phyloP scores from a whole-genome alignment of 108 stramenopile species.

The Heterococcus sp. region DNA sequence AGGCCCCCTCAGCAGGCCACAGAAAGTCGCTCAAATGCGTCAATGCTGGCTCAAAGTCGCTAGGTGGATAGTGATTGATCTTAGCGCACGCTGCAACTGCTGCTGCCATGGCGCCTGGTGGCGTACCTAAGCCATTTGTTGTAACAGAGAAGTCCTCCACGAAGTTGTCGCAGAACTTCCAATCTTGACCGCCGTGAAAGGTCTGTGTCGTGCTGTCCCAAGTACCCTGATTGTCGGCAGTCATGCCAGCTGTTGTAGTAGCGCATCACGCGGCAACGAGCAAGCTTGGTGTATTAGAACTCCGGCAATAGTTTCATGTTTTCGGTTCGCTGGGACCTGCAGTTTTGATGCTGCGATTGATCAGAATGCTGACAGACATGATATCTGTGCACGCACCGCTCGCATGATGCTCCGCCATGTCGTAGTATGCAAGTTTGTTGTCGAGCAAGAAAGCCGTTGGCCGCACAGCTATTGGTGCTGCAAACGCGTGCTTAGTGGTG shows the following conservation, averaged over 20 bases:
- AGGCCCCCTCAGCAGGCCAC: slow-evolving; percentile 32
- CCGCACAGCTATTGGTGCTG: no score
- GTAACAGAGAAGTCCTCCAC: slow-evolving; percentile 47
- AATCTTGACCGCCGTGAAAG: slow-evolving; percentile 48
- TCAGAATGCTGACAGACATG: no score
- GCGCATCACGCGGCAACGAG: no score
- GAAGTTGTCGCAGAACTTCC: slow-evolving; percentile 37
- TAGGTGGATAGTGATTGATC: slow-evolving; percentile 46
- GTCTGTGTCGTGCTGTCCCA: slow-evolving; percentile 54
- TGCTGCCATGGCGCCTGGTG: slow-evolving; percentile 25
- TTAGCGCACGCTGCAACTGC: slow-evolving; percentile 6
- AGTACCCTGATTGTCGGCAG: slow-evolving; percentile 38
- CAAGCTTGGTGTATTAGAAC: no score
- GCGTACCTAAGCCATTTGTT: slow-evolving; percentile 48
- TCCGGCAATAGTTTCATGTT: no score
- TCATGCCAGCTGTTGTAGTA: slow-evolving; percentile 37
- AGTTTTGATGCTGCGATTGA: no score
- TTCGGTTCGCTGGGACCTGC: no score
- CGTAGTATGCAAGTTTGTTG: no score
- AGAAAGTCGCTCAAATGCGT: slow-evolving; percentile 37
- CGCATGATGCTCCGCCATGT: no score
- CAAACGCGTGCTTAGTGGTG: no score
- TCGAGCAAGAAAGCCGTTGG: no score
- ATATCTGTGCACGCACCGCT: no score
- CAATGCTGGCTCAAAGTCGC: slow-evolving; percentile 47